These are phyloP conservation scores for Acanthamoeba quina DNA, from an alignment of 208 protist species.

Conservation along the genomic window DNA sequence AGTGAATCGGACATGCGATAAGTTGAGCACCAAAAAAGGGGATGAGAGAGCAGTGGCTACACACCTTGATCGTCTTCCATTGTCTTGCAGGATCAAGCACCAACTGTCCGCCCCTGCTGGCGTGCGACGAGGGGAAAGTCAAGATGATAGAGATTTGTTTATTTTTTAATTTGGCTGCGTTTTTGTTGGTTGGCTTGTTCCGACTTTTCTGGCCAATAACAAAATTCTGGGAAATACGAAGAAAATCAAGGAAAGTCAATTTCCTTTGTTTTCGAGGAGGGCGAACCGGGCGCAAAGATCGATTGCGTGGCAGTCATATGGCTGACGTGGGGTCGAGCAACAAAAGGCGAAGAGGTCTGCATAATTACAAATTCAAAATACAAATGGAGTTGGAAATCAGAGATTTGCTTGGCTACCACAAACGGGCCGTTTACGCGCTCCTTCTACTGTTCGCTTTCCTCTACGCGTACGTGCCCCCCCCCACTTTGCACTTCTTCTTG, in stretches of 20 bases:
- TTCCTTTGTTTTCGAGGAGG: too few relatives aligned
- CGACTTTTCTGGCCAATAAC: too few relatives aligned
- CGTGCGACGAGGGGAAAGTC: too few relatives aligned
- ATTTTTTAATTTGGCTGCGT: background rate
- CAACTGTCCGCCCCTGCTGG: too few relatives aligned
- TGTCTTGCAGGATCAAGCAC: too few relatives aligned
- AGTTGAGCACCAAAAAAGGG: background rate
- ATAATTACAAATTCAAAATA: background rate
- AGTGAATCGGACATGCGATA: background rate
- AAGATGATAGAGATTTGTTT: too few relatives aligned
- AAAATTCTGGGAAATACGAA: too few relatives aligned
- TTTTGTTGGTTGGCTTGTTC: background rate
- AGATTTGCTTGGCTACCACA: constrained; percentile 10
- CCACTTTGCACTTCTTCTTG: background rate
- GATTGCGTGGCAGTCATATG: background rate
- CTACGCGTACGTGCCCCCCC: constrained; percentile 1
- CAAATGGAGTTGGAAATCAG: background rate
- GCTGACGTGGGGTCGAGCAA: background rate
- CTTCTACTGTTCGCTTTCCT: background rate
- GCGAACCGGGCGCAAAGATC: background rate
- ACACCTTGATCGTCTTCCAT: too few relatives aligned
- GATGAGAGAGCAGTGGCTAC: too few relatives aligned
- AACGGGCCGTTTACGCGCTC: constrained; percentile 4
- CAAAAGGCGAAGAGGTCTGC: too few relatives aligned
- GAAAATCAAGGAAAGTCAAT: background rate